A percentile compares a stretch with the other conserved stretches of the same genome.
Conservation (phyloP, 345 rosid species). For the Salix arbutifolia region DNA sequence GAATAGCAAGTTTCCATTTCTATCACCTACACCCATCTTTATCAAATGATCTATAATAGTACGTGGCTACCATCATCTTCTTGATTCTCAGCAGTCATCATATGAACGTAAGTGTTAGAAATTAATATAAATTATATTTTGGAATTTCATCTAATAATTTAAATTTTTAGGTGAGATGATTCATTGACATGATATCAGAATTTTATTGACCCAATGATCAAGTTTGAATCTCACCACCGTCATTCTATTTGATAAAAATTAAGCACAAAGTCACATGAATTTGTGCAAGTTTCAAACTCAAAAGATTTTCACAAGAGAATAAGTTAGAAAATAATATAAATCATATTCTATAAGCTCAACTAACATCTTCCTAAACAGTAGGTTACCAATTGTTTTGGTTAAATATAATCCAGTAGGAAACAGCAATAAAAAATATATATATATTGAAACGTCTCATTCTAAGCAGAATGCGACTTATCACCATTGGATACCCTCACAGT, state of each 20-base stretch:
- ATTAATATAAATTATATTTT: too few species aligned
- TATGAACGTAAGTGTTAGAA: accelerated
- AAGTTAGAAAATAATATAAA: too few species aligned
- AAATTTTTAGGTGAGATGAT: too few species aligned
- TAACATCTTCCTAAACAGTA: too few species aligned
- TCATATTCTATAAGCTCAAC: too few species aligned
- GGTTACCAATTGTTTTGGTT: neutral
- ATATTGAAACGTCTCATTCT: neutral
- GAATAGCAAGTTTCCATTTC: neutral
- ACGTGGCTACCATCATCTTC: neutral
- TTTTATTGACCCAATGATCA: too few species aligned
- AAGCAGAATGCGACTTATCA: neutral
- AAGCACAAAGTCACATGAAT: accelerated
- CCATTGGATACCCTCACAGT: neutral
- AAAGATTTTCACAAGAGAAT: too few species aligned
- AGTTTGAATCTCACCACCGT: too few species aligned
- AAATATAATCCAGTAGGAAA: neutral
- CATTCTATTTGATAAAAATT: too few species aligned
- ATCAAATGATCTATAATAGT: neutral
- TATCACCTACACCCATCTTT: conserved; percentile 15
- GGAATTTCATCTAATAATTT: accelerated
- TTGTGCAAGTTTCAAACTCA: too few species aligned
- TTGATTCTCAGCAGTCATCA: neutral
- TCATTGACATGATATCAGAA: too few species aligned
- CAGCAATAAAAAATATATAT: neutral